Conservation (phyloP, 306 rosid genomes). For the Prunus mira region DNA sequence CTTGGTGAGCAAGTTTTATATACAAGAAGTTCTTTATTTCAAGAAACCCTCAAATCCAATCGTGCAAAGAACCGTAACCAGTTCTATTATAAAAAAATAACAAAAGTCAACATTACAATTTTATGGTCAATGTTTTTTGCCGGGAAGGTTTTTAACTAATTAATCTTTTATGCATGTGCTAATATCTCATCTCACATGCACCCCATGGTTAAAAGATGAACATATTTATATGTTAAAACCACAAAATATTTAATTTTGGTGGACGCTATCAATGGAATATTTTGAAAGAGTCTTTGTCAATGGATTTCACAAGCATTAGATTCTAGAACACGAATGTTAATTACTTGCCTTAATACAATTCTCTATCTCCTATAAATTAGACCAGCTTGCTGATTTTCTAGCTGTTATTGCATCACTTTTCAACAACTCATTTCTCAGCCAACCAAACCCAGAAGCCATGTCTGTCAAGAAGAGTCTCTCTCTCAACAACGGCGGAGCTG, state of each 20-base stretch:
- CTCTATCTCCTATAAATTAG: slow-evolving; percentile 31
- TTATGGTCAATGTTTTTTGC: neutral
- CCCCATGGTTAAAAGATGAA: neutral
- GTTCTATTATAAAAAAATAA: neutral
- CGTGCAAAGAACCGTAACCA: neutral
- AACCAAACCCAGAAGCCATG: slow-evolving; percentile 33
- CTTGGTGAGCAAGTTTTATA: neutral
- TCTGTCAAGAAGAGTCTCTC: slow-evolving; percentile 73
- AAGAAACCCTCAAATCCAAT: slow-evolving; percentile 2
- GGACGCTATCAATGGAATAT: slow-evolving; percentile 6
- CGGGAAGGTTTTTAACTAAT: neutral
- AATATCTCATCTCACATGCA: neutral
- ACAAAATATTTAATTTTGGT: too few relatives aligned
- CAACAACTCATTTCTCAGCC: slow-evolving; percentile 11
- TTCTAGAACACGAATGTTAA: neutral
- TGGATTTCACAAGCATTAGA: slow-evolving; percentile 45
- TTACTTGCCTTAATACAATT: slow-evolving; percentile 45
- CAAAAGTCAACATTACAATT: neutral
- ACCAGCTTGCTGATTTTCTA: neutral
- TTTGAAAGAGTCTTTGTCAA: slow-evolving; percentile 60
- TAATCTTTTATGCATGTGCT: neutral
- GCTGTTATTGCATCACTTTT: neutral
- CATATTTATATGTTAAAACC: too few relatives aligned
- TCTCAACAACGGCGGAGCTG: slow-evolving; percentile 27
- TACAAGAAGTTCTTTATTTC: neutral